A percentile compares a stretch with the other conserved stretches of the same genome.
phyloP scores from a whole-genome alignment of 2,329 filamentous ascomycete species.

The Blastomyces gilchristii region DNA sequence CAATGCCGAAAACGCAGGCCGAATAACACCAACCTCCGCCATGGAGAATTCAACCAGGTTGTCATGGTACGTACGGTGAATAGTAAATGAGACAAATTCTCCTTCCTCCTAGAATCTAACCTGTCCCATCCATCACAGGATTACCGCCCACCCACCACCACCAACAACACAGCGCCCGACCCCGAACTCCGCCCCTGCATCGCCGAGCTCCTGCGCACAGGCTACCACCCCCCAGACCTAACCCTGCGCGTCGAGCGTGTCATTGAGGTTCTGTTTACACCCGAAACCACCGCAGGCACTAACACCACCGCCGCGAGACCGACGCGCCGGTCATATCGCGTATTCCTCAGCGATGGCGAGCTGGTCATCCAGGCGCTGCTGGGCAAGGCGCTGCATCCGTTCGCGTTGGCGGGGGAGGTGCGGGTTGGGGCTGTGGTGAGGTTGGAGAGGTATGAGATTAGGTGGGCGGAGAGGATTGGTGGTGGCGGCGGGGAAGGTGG shows the following conservation, averaged over 20 bases:
- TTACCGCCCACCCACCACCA: not conserved
- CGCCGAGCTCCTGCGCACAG: conserved; percentile 24
- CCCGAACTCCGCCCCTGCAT: conserved; percentile 19
- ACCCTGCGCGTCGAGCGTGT: conserved; percentile 22
- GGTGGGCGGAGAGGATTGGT: conserved; percentile 16
- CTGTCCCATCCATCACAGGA: not conserved
- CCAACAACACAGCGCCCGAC: not conserved
- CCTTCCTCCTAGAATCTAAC: not conserved
- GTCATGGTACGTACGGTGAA: not conserved
- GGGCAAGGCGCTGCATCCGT: conserved; percentile 13
- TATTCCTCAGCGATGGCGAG: conserved; percentile 22
- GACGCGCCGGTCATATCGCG: conserved; percentile 11
- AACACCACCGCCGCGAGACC: too few species aligned
- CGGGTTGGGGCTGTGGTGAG: conserved; percentile 17
- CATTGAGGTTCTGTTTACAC: conserved; percentile 11
- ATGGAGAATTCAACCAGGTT: not conserved
- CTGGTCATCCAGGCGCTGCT: conserved; percentile 23
- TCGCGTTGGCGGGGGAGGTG: conserved; percentile 14
- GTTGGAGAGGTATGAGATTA: conserved; percentile 18
- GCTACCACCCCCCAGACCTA: conserved; percentile 19
- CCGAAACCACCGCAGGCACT: too few species aligned
- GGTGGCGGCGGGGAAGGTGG: not conserved
- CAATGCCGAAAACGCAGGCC: not conserved
- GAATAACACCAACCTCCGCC: not conserved
- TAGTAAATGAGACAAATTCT: too few species aligned